A percentile compares a stretch with the other conserved stretches of the same genome.
Conservation (phyloP, 768 basidiomycete species). For the Serendipita sp. region DNA sequence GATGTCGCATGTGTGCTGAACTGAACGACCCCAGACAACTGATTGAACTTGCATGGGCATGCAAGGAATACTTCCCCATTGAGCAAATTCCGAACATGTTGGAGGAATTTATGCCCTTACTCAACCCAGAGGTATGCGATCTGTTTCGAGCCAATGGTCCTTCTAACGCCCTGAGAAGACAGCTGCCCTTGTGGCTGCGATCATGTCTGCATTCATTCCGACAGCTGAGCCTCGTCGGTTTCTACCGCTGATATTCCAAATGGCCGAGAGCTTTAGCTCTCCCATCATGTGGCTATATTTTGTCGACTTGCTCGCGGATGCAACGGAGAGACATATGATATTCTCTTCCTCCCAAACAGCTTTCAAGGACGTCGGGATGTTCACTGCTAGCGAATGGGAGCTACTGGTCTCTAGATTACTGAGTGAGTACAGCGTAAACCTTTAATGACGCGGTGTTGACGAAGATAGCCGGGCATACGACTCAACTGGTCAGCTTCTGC, state of each 20-base stretch:
- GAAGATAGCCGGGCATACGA: neutral
- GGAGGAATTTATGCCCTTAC: conserved; percentile 46
- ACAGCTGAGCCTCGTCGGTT: conserved; percentile 48
- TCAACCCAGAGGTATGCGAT: conserved; percentile 49
- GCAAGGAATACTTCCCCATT: conserved; percentile 51
- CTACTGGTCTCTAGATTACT: neutral
- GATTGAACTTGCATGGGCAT: conserved; percentile 56
- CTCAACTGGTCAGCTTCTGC: neutral
- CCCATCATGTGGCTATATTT: conserved; percentile 1
- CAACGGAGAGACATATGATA: neutral
- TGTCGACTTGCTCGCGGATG: neutral
- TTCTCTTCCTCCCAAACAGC: neutral
- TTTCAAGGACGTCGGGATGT: conserved; percentile 1
- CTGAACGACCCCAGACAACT: conserved; percentile 16
- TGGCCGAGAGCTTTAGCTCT: conserved; percentile 52
- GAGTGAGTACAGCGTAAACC: neutral
- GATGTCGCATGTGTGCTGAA: conserved; percentile 25
- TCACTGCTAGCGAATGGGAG: neutral
- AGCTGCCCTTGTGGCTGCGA: conserved; percentile 52
- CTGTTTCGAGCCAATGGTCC: neutral
- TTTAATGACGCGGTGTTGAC: neutral
- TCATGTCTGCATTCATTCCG: conserved; percentile 64
- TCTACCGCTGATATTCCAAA: conserved; percentile 50
- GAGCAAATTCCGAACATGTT: conserved; percentile 56
- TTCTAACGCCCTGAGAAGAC: conserved; percentile 26